Evolutionary conservation across 305 asterid species (phyloP).

Genomic region (Andrographis paniculata): DNA sequence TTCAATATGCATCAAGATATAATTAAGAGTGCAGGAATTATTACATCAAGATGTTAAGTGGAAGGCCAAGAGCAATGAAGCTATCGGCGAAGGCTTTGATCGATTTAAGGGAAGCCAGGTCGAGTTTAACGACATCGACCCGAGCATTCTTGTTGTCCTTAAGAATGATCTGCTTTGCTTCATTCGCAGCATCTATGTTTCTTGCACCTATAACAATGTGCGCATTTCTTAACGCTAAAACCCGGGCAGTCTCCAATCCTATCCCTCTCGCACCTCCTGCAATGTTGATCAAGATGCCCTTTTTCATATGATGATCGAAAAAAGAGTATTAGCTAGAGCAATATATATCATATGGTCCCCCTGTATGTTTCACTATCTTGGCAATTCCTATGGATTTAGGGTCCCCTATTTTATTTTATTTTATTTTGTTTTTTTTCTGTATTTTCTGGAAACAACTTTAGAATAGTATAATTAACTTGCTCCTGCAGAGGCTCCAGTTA

Average conservation of each 20-base stretch:
- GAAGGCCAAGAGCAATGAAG: slow-evolving; percentile 61
- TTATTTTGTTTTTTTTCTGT: too few relatives aligned
- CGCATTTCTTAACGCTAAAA: slow-evolving; percentile 52
- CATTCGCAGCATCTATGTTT: slow-evolving; percentile 57
- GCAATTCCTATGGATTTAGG: neutral
- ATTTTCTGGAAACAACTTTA: too few relatives aligned
- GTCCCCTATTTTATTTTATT: neutral
- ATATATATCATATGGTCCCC: neutral
- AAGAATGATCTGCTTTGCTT: slow-evolving; percentile 44
- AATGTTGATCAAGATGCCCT: neutral
- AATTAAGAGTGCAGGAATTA: neutral
- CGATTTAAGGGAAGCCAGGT: slow-evolving; percentile 55
- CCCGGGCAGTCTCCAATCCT: slow-evolving; percentile 69
- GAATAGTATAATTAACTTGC: too few relatives aligned
- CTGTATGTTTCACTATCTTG: neutral
- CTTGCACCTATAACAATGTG: slow-evolving; percentile 70
- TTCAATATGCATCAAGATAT: neutral
- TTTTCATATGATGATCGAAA: neutral
- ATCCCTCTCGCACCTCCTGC: slow-evolving; percentile 80
- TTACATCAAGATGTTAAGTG: slow-evolving; percentile 77
- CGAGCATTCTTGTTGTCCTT: slow-evolving; percentile 36
- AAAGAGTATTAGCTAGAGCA: neutral
- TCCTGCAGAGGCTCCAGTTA: too few relatives aligned
- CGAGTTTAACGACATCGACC: slow-evolving; percentile 51
- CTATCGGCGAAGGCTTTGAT: slow-evolving; percentile 48